Evolutionary conservation across 2,329 filamentous ascomycete genomes (phyloP).

Genomic region (Fusarium chaquense): DNA sequence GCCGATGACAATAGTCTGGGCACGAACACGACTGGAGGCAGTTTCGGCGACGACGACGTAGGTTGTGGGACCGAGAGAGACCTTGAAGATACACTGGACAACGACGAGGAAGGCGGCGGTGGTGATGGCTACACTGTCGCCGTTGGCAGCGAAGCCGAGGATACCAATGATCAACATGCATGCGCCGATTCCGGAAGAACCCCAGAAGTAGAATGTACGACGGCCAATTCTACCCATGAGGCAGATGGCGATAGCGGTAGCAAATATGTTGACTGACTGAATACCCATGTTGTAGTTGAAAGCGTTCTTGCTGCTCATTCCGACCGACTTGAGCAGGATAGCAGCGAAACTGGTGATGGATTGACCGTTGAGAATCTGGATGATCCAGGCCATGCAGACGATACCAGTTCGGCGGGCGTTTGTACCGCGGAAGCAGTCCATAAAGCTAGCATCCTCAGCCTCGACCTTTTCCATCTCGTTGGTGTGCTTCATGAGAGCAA

Average conservation of each 20-base stretch:
- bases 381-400: slow-evolving; percentile 54
- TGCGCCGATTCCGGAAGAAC: slow-evolving; percentile 55
- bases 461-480: slow-evolving; percentile 57
- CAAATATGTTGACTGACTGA: slow-evolving; percentile 58
- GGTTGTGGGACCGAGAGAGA: slow-evolving; percentile 68
- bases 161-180: slow-evolving; percentile 59
- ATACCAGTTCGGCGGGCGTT: slow-evolving; percentile 55
- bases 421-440: slow-evolving; percentile 61
- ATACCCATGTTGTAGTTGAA: slow-evolving; percentile 63
- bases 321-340: slow-evolving; percentile 64
- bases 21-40: slow-evolving; percentile 59
- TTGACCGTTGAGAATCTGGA: slow-evolving; percentile 54
- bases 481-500: slow-evolving; percentile 59
- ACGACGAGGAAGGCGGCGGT: slow-evolving; percentile 52
- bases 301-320: slow-evolving; percentile 56
- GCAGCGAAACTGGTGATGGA: slow-evolving; percentile 67
- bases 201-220: slow-evolving; percentile 56
- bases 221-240: slow-evolving; percentile 55
- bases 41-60: slow-evolving; percentile 80
- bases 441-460: slow-evolving; percentile 60
- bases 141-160: slow-evolving; percentile 50
- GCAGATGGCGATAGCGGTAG: slow-evolving; percentile 56
- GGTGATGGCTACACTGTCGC: slow-evolving; percentile 46
- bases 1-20: slow-evolving; percentile 60
- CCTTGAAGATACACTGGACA: slow-evolving; percentile 65